Base-by-base conservation (phyloP, 768 basidiomycete species). In the Favolaschia claudopus region DNA sequence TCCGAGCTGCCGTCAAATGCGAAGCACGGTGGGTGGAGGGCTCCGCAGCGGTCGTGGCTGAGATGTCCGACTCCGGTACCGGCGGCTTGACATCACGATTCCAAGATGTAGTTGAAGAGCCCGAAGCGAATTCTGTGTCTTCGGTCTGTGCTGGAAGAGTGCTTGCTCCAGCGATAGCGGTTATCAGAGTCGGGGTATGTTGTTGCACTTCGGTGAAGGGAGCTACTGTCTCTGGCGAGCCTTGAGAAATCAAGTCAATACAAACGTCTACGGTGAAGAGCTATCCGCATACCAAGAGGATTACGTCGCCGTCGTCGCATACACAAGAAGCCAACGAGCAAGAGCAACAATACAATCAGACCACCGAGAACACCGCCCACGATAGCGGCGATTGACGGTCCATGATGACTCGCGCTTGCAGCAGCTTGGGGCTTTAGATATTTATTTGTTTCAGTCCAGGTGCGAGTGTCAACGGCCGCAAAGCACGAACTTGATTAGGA, bases 291-390 rank as follows among this genome's bases (percentile, higher is more conserved):
- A 55, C 54, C 33, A 38, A 24, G 2, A 40, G 12, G 2, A 14
- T 14, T 9, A 40, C 53, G 40, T 1, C 48, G 55, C 13, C 60
- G 49, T n/a, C 55, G 27, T 1, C 38, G 54, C 19, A 45, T 14
- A 22, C 55, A 58, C 27, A 62, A 10, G 25, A 50, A 37, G n/a
- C 57, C 34, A 8, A 52, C 32, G 22, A 62, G 38, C 22, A 48
- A n/a, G 34, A 44, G 8, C 2, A 62, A 31, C 9, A 57, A 10
- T 7, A 47, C 14, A n/a, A 58, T 17, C 3, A 58, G 9, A 5
- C 14, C 61, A 17, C 55, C 61, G 1, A 62, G 61, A 6, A 63
- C 33, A 14, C 40, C 52, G 33, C 62, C 62, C 5, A 63, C 40
- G 29, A 63, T 63, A 22, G 56, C 56, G 28, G 51, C 38, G 19